Conservation (phyloP, 2,329 filamentous ascomycete genomes). For the Botrytis fragariae region DNA sequence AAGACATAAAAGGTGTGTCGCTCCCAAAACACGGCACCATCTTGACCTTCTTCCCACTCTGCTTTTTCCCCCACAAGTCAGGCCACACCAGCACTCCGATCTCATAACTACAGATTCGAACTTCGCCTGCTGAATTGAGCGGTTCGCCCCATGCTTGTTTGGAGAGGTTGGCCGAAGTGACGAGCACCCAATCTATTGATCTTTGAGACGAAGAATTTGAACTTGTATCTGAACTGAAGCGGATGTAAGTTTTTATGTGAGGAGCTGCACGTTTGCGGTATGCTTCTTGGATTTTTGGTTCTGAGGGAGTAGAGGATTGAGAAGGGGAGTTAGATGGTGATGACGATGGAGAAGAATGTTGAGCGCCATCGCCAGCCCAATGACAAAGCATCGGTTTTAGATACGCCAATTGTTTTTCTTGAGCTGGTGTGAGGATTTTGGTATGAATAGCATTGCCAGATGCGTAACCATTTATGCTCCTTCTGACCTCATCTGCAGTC, state of each 20-base stretch:
- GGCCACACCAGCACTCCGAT: constrained; percentile 84
- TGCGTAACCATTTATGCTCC: constrained; percentile 72
- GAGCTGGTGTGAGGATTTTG: constrained; percentile 67
- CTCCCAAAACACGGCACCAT: constrained; percentile 70
- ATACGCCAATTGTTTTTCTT: constrained; percentile 72
- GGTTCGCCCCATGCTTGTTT: constrained; percentile 84
- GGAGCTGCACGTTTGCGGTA: constrained; percentile 71
- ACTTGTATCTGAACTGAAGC: constrained; percentile 46
- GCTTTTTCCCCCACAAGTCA: constrained; percentile 47
- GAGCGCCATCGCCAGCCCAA: constrained; percentile 63
- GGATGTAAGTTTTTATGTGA: constrained; percentile 86
- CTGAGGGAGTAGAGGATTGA: constrained; percentile 17
- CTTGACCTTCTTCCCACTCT: constrained; percentile 36
- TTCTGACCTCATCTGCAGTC: constrained; percentile 72
- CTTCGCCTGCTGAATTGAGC: constrained; percentile 52
- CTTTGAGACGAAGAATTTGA: constrained; percentile 27
- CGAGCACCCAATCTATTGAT: constrained; percentile 75
- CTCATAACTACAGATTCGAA: constrained; percentile 78
- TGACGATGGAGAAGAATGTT: constrained; percentile 18
- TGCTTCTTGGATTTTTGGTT: constrained; percentile 43
- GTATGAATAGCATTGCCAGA: constrained; percentile 81
- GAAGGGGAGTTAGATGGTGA: background rate
- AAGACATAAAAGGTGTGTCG: constrained; percentile 53
- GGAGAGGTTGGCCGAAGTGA: constrained; percentile 89
- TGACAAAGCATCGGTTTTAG: constrained; percentile 68